Evolutionary conservation across 768 basidiomycete species (phyloP), one percentile per base, ranked within the genome.

Genomic region (Hypholoma sublateritium): DNA sequence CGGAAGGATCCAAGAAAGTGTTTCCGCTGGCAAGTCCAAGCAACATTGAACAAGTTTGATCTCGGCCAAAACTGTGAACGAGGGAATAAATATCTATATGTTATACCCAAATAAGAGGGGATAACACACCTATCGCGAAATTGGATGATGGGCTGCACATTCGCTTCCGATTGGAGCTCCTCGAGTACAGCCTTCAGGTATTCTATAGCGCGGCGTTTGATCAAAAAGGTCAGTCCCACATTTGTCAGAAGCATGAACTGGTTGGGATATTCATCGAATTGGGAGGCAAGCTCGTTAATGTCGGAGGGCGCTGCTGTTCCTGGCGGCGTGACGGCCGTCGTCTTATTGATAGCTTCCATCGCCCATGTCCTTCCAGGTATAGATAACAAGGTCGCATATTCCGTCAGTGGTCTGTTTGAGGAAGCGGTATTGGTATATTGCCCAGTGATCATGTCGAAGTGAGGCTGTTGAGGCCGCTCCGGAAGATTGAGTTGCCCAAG

Each of bases 31-130:
- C 91, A 55, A 98, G 80, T 11, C 87, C 89, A 13, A 96, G 80
- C 16, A 93, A 82, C 91, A 97, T 95, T 5, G 92, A 88, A 64
- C 93, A 95, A 3, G 92, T 89, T 65, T 96, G 91, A 68, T 95
- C 91, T 52, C 93, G 83, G 45, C 95, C 94, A 69, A 91, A 97
- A 67, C 95, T 96, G 62, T 16, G 57, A 19, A 41, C 56, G 46
- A 14, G 24, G 6, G 22, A 22, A 37, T 53, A 9, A 56, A 43
- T 46, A 57, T 25, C 28, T 46, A 42, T 58, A 58, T 62, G 57
- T 39, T 51, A 35, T 39, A 37, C 25, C 22, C 1, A 32, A 28
- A 45, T 45, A 24, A 4, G n/a, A 9, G 47, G 46, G 5, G 28
- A 32, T 24, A 22, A 17, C 42, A 54, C 62, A 87, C 94, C 85